Evolutionary conservation across 164 flowering plant species (phyloP).

Genomic region (Pachysandra terminalis): DNA sequence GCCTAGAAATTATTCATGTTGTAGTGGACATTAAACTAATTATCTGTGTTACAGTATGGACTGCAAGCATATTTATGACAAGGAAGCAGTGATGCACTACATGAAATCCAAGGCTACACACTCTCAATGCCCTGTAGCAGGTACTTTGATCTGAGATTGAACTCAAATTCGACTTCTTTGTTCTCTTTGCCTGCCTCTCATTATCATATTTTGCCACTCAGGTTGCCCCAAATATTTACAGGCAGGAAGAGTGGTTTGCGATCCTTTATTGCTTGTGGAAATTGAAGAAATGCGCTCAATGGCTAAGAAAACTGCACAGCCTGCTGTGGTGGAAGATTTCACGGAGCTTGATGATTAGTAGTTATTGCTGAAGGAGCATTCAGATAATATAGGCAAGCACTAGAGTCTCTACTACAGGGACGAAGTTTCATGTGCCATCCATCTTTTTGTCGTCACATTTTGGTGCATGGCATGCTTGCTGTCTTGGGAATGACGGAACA

Average conservation of each 20-base stretch:
- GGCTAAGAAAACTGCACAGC: constrained; percentile 31
- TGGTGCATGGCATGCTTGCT: too few relatives aligned
- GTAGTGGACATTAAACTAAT: background rate
- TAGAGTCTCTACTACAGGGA: background rate
- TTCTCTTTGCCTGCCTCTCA: background rate
- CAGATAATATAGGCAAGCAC: too few relatives aligned
- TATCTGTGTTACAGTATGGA: constrained; percentile 46
- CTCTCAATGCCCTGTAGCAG: constrained; percentile 70
- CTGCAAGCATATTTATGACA: constrained; percentile 93
- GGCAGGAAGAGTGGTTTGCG: constrained; percentile 51
- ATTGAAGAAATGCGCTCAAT: constrained; percentile 70
- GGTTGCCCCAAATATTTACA: constrained; percentile 67
- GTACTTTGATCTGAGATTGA: constrained; percentile 27
- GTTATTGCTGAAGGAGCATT: background rate
- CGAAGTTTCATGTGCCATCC: background rate
- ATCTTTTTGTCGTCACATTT: too few relatives aligned
- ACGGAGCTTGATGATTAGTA: constrained; percentile 52
- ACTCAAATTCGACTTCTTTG: background rate
- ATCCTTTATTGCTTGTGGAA: constrained; percentile 59
- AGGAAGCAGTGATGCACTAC: constrained; percentile 52
- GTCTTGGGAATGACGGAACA: background rate
- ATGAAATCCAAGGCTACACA: constrained; percentile 32
- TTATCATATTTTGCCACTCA: constrained; percentile 22
- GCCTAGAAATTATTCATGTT: background rate
- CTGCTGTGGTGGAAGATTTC: constrained; percentile 61